Percentiles rank a stretch among this genome's conserved stretches.
Evolutionary conservation across 257 asterid genomes (phyloP).

Genomic region (Nicotiana attenuata): DNA sequence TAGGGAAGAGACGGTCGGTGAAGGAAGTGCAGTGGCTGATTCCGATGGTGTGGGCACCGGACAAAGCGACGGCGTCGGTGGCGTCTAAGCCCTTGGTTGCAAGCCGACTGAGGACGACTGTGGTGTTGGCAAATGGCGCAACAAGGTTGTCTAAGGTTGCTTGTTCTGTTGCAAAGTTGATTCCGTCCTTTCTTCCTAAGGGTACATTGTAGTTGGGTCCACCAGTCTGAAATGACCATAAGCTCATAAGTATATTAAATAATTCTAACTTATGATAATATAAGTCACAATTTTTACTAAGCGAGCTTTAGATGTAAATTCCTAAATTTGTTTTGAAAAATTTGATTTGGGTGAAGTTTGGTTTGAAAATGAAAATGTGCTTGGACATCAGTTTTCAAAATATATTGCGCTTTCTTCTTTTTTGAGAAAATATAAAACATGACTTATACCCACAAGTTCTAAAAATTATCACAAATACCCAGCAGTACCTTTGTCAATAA

Average conservation of each 20-base stretch:
- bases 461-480: too few species aligned
- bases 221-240: not conserved
- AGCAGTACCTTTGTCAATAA: too few species aligned
- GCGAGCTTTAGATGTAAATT: too few species aligned
- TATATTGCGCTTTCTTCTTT: too few species aligned
- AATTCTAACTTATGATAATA: too few species aligned
- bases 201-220: constrained; percentile 8
- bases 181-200: constrained; percentile 8
- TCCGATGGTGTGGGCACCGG: constrained; percentile 7
- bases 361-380: too few species aligned
- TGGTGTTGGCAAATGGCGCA: not conserved
- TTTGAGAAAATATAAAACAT: too few species aligned
- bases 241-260: not conserved
- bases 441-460: too few species aligned
- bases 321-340: too few species aligned
- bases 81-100: not conserved
- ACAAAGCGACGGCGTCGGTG: not conserved
- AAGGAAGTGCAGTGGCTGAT: constrained; percentile 15
- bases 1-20: not conserved
- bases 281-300: too few species aligned
- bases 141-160: not conserved
- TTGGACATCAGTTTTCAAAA: too few species aligned
- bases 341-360: too few species aligned
- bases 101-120: not conserved
- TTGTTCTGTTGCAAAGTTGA: constrained; percentile 7